Conservation (phyloP, 2,329 filamentous ascomycete genomes). For the Monilinia aucupariae region DNA sequence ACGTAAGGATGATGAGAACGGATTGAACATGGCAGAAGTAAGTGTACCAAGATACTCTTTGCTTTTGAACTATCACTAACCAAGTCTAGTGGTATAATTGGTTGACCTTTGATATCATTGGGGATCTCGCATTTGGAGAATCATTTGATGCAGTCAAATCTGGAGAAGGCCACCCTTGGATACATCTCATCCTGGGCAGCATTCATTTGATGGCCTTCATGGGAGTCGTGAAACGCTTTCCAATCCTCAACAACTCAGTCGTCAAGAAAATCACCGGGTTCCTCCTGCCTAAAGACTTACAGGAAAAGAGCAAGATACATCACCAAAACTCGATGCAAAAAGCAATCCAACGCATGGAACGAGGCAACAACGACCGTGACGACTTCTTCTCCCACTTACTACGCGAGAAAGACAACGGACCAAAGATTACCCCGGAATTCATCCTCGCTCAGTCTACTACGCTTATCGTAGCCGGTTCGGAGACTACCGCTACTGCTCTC, state of each 20-base stretch:
- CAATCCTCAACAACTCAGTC: neutral
- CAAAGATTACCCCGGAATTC: slow-evolving; percentile 11
- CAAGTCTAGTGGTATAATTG: slow-evolving; percentile 20
- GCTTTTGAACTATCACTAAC: slow-evolving; percentile 1
- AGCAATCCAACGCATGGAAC: slow-evolving; percentile 8
- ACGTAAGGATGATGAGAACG: neutral
- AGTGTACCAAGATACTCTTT: slow-evolving; percentile 1
- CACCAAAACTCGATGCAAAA: slow-evolving; percentile 11
- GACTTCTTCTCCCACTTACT: slow-evolving; percentile 15
- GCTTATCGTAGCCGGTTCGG: slow-evolving; percentile 12
- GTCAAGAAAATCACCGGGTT: neutral
- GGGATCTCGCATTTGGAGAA: slow-evolving; percentile 23
- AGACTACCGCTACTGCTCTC: slow-evolving; percentile 11
- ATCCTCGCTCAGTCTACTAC: slow-evolving; percentile 7
- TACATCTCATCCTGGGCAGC: slow-evolving; percentile 5
- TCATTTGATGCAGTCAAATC: slow-evolving; percentile 18
- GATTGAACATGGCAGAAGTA: slow-evolving; percentile 7
- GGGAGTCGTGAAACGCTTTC: slow-evolving; percentile 5
- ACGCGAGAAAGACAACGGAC: slow-evolving; percentile 9
- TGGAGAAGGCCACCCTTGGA: slow-evolving; percentile 14
- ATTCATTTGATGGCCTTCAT: slow-evolving; percentile 6
- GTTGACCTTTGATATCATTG: slow-evolving; percentile 24
- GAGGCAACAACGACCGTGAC: slow-evolving; percentile 9
- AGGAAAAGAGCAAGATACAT: slow-evolving; percentile 7
- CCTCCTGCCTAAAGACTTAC: neutral